Evolutionary conservation across 208 protist species (phyloP).

Genomic region (Crithidia bombi): DNA sequence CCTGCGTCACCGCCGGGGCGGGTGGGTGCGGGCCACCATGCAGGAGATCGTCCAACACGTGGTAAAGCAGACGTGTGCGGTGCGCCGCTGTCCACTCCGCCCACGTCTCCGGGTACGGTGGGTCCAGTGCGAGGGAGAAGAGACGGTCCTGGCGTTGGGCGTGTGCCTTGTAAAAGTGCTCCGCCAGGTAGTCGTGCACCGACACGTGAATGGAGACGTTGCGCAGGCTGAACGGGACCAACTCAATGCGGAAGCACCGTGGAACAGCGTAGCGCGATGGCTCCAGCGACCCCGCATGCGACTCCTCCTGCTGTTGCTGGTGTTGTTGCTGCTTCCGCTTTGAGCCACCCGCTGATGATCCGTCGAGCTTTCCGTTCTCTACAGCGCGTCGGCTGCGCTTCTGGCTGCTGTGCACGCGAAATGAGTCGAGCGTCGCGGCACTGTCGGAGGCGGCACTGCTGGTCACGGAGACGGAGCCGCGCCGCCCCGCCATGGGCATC

Average conservation of each 20-base stretch:
- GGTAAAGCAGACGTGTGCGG: constrained; percentile 46
- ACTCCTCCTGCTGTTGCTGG: constrained; percentile 1
- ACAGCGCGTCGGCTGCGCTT: not conserved
- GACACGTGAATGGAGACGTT: constrained; percentile 42
- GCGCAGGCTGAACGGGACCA: constrained; percentile 30
- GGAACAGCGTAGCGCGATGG: constrained; percentile 28
- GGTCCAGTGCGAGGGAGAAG: constrained; percentile 33
- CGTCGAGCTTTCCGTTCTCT: not conserved
- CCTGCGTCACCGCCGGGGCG: constrained; percentile 18
- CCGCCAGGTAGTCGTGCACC: constrained; percentile 29
- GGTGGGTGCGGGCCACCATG: constrained; percentile 30
- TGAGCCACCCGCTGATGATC: constrained; percentile 1
- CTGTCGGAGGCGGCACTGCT: constrained; percentile 18
- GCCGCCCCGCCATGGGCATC: constrained; percentile 30
- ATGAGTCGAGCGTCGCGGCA: constrained; percentile 22
- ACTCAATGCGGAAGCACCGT: constrained; percentile 41
- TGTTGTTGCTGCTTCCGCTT: not conserved
- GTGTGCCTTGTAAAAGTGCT: constrained; percentile 45
- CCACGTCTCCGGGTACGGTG: constrained; percentile 37
- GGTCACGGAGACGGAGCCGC: constrained; percentile 15
- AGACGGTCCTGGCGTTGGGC: constrained; percentile 19
- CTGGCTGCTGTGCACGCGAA: constrained; percentile 22
- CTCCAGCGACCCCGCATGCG: not conserved
- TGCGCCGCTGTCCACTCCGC: constrained; percentile 44
- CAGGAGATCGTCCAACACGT: constrained; percentile 43